phyloP scores from a whole-genome alignment of 164 flowering plant species.

The Protea cynaroides region DNA sequence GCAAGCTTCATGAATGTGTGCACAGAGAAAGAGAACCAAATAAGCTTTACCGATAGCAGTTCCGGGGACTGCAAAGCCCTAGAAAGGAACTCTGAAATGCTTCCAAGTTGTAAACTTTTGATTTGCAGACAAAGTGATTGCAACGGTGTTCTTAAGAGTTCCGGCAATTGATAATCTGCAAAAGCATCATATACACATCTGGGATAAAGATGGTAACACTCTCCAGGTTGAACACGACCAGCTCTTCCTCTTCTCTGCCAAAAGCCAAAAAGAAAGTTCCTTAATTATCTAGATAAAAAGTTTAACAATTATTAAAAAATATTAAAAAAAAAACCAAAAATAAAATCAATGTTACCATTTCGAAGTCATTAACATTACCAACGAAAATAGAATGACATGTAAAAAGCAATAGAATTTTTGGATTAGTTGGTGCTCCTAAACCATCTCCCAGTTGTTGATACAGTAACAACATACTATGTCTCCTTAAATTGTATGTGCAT shows the following conservation, averaged over 20 bases:
- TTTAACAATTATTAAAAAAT: neutral
- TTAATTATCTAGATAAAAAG: neutral
- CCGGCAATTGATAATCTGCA: constrained; percentile 88
- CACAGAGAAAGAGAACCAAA: neutral
- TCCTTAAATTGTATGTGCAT: too few species aligned
- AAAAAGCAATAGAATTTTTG: too few species aligned
- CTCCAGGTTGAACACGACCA: constrained; percentile 96
- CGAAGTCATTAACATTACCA: too few species aligned
- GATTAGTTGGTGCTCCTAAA: too few species aligned
- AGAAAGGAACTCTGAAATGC: constrained; percentile 85
- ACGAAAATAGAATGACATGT: too few species aligned
- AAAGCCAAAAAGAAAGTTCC: constrained; percentile 4
- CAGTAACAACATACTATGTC: too few species aligned
- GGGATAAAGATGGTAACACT: constrained; percentile 93
- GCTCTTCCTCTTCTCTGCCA: constrained; percentile 96
- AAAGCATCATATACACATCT: constrained; percentile 89
- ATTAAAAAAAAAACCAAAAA: neutral
- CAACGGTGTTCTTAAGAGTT: constrained; percentile 89
- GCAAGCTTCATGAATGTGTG: neutral
- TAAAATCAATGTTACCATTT: neutral
- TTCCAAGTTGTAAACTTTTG: constrained; percentile 87
- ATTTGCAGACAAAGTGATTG: constrained; percentile 96
- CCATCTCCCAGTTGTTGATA: too few species aligned
- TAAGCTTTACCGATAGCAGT: constrained; percentile 52
- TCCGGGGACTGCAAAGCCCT: constrained; percentile 93